Base-by-base conservation (phyloP, 495 filamentous ascomycete genomes). In the Hypoxylon fragiforme region DNA sequence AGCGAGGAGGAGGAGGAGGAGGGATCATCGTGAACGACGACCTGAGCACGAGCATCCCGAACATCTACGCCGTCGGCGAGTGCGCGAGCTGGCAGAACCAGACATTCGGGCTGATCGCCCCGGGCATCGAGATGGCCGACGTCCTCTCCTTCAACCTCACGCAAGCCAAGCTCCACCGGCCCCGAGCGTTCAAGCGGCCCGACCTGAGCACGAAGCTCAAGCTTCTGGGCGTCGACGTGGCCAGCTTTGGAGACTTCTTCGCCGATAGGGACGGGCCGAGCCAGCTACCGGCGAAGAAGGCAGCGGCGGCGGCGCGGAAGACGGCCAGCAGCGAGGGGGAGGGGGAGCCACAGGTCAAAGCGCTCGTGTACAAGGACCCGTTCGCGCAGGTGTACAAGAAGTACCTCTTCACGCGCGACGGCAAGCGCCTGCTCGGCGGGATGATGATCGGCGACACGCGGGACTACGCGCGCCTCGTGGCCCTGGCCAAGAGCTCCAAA, bases 401-500 rank as follows among this genome's bases (percentile, higher is more conserved):
- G 70, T 97, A 91, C 69, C 72, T 97, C 5, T 96, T 96, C 60
- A 95, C 92, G 1, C 70, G 86, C 65, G 92, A 97, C 65, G 92
- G 92, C 16, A 95, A 96, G 65, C 94, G 90, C 67, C 75, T 97
- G 2, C 82, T 97, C 5, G 92, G 92, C 13, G 92, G 92, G 2
- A 97, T 97, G 92, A 96, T 97, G 88, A 96, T 97, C 50, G 92
- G 92, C 28, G 92, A 97, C 70, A 96, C 91, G 0, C 86, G 81
- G 52, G 92, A 97, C 70, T 97, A 96, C 66, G 81, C 96, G 70
- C 96, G 95, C 64, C 74, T 97, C 32, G 92, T 96, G 5, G 88
- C 90, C n/a, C 86, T 96, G 78, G 92, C 95, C 22, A 97, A 94
- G 73, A 83, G 78, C 50, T 88, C 92, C 60, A 96, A 95, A 66